Evolutionary conservation across 306 rosid genomes (phyloP).

Genomic region (Inga laurina): DNA sequence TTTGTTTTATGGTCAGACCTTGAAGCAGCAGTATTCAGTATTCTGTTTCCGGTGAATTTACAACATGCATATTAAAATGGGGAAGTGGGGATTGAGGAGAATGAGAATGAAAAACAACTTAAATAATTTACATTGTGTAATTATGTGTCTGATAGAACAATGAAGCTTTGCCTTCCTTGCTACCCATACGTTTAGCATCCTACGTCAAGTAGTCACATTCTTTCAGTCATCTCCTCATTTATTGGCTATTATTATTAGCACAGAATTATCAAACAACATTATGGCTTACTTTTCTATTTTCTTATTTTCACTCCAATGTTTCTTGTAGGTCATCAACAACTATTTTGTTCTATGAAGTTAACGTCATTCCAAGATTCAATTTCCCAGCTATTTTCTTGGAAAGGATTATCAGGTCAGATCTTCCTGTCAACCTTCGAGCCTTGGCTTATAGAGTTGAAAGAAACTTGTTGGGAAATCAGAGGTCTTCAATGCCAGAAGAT

Average conservation of each 20-base stretch:
- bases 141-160: not conserved
- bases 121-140: not conserved
- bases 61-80: not conserved
- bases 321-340: slow-evolving; percentile 73
- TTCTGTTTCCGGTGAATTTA: not conserved
- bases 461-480: slow-evolving; percentile 40
- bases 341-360: slow-evolving; percentile 77
- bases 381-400: slow-evolving; percentile 93
- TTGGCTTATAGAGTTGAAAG: slow-evolving; percentile 79
- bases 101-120: not conserved
- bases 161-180: slow-evolving; percentile 16
- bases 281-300: slow-evolving; percentile 7
- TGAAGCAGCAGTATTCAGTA: not conserved
- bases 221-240: not conserved
- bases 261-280: slow-evolving; percentile 8
- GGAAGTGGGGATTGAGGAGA: not conserved
- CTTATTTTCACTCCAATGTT: slow-evolving; percentile 18
- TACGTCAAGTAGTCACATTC: not conserved
- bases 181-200: slow-evolving; percentile 4
- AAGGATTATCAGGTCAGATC: slow-evolving; percentile 90
- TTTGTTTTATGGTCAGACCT: not conserved
- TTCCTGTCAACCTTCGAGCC: slow-evolving; percentile 90
- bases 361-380: slow-evolving; percentile 91
- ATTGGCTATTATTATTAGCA: not conserved
- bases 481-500: slow-evolving; percentile 28